Evolutionary conservation across 257 asterid genomes (phyloP).

Genomic region (Solanum corneliomulleri): DNA sequence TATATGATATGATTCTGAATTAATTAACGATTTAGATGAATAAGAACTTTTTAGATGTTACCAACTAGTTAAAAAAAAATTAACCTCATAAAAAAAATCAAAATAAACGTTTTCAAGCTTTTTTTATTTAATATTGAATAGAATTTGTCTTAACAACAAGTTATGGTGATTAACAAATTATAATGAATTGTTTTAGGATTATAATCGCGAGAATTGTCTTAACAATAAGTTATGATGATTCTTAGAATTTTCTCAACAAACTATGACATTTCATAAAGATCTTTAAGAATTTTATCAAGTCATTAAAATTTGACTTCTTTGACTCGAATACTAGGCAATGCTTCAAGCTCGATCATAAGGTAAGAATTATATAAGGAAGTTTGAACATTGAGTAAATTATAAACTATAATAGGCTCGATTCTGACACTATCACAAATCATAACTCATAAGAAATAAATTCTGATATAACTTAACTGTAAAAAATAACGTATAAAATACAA

Average conservation of each 20-base stretch:
- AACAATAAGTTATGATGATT: neutral
- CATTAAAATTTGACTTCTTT: neutral
- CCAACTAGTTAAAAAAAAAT: neutral
- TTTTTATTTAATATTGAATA: neutral
- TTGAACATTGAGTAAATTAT: neutral
- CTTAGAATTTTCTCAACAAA: no score
- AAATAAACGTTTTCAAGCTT: neutral
- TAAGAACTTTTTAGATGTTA: neutral
- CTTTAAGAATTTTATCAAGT: neutral
- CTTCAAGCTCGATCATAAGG: neutral
- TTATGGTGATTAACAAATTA: neutral
- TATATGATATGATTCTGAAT: neutral
- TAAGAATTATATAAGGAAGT: neutral
- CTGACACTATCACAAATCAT: neutral
- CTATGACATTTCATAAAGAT: no score
- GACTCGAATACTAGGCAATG: neutral
- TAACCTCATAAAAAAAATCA: no score
- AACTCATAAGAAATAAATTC: neutral
- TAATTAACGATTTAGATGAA: neutral
- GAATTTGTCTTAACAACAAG: neutral
- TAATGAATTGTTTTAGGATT: neutral
- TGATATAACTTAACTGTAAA: neutral
- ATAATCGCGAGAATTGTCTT: neutral
- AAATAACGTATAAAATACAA: no score
- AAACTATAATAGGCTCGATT: neutral